Conservation (phyloP, 345 rosid species). For the Clarkia xantiana region DNA sequence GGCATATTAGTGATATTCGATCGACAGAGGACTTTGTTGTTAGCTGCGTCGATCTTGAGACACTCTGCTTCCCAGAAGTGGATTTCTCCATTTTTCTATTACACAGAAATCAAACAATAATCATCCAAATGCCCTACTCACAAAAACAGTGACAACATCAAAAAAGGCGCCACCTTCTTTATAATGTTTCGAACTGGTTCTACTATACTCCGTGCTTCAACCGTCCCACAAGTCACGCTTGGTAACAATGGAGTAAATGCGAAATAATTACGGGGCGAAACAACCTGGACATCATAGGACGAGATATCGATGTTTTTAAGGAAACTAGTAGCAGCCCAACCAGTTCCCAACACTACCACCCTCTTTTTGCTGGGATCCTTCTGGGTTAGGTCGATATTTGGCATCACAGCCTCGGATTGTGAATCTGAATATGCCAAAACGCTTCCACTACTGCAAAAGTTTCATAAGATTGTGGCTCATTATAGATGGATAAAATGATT, state of each 20-base stretch:
- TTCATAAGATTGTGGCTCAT: too few species aligned
- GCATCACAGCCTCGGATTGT: conserved; percentile 13
- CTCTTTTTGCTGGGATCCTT: conserved; percentile 44
- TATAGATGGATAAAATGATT: too few species aligned
- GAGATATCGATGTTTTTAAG: conserved; percentile 69
- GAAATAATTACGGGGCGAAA: conserved; percentile 90
- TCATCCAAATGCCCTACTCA: not conserved
- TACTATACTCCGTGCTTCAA: conserved; percentile 88
- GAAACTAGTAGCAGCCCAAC: conserved; percentile 91
- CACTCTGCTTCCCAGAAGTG: conserved; percentile 85
- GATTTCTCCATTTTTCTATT: conserved; percentile 65
- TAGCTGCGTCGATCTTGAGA: conserved; percentile 59
- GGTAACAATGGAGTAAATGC: conserved; percentile 92
- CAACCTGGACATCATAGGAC: conserved; percentile 63
- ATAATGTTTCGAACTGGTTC: conserved; percentile 85
- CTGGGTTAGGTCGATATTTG: conserved; percentile 15
- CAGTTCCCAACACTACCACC: conserved; percentile 88
- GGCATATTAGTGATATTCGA: conserved; percentile 36
- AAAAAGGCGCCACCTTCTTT: conserved; percentile 59
- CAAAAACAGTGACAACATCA: too few species aligned
- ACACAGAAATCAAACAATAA: conserved; percentile 3
- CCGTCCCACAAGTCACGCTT: conserved; percentile 93
- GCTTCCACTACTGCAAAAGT: too few species aligned
- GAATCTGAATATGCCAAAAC: conserved; percentile 70
- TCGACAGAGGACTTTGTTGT: conserved; percentile 42